Evolutionary conservation across 108 stramenopile genomes (phyloP).

Genomic region (Cylindrotheca closterium): DNA sequence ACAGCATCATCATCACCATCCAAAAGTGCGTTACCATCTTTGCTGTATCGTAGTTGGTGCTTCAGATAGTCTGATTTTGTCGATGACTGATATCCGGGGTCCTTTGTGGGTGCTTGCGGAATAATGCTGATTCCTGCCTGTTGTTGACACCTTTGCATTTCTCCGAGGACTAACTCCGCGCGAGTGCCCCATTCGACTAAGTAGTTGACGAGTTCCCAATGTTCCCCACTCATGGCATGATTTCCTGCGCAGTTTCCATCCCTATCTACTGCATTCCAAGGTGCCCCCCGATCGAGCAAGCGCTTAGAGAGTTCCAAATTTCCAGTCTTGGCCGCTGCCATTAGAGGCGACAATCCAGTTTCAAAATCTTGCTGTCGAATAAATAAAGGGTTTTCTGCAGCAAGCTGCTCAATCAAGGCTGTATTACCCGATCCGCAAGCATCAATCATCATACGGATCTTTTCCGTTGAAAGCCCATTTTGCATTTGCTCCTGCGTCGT

Average conservation of each 20-base stretch:
- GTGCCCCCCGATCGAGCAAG: constrained; percentile 68
- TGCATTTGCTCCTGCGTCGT: neutral
- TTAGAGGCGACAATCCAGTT: constrained; percentile 78
- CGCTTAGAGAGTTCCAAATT: constrained; percentile 46
- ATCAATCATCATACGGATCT: constrained; percentile 37
- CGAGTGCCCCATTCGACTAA: constrained; percentile 77
- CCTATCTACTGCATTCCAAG: constrained; percentile 92
- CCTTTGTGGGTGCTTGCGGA: neutral
- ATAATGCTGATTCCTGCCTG: neutral
- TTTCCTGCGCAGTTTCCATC: constrained; percentile 86
- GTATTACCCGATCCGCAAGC: constrained; percentile 36
- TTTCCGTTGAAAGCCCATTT: constrained; percentile 19
- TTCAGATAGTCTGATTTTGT: constrained; percentile 81
- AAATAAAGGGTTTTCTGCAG: constrained; percentile 29
- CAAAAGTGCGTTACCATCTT: constrained; percentile 54
- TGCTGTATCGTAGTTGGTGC: constrained; percentile 63
- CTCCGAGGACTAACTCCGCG: constrained; percentile 82
- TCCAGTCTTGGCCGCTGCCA: constrained; percentile 64
- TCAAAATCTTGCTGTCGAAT: constrained; percentile 63
- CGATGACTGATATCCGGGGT: constrained; percentile 61
- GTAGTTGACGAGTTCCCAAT: constrained; percentile 82
- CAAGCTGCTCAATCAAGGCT: constrained; percentile 16
- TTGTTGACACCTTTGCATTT: constrained; percentile 42
- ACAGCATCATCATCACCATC: constrained; percentile 89
- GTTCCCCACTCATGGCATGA: constrained; percentile 71